Conservation (phyloP, 495 filamentous ascomycete genomes). For the Penicillium pulvis region DNA sequence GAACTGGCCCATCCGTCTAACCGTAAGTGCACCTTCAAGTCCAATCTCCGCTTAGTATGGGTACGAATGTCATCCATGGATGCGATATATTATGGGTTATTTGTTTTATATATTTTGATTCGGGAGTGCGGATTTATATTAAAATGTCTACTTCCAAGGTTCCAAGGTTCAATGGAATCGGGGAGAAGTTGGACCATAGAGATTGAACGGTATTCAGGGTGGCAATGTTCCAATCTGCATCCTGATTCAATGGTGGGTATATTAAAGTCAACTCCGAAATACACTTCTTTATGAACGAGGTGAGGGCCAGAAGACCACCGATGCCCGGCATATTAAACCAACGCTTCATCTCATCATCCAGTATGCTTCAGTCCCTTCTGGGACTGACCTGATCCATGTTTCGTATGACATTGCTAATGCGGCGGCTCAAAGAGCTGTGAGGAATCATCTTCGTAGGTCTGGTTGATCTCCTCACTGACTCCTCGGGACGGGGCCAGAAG, state of each 20-base stretch:
- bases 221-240: too few species aligned
- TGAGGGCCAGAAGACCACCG: background rate
- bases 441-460: slow-evolving; percentile 2
- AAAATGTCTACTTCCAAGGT: too few species aligned
- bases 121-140: too few species aligned
- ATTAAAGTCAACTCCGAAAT: background rate
- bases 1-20: too few species aligned
- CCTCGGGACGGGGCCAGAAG: slow-evolving; percentile 3
- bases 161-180: too few species aligned
- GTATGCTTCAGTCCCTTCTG: background rate
- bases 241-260: background rate
- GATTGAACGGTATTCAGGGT: too few species aligned
- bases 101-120: too few species aligned
- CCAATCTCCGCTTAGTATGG: too few species aligned
- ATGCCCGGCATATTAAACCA: background rate
- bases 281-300: background rate
- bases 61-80: too few species aligned
- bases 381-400: background rate
- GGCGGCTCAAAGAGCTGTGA: slow-evolving; percentile 2
- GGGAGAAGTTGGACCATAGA: too few species aligned
- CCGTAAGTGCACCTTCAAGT: too few species aligned
- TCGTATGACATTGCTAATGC: background rate
- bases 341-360: background rate
- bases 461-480: background rate
- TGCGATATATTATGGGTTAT: too few species aligned